These are phyloP conservation scores for Benincasa hispida DNA, from an alignment of 306 rosid genomes.

Conservation along the genomic window DNA sequence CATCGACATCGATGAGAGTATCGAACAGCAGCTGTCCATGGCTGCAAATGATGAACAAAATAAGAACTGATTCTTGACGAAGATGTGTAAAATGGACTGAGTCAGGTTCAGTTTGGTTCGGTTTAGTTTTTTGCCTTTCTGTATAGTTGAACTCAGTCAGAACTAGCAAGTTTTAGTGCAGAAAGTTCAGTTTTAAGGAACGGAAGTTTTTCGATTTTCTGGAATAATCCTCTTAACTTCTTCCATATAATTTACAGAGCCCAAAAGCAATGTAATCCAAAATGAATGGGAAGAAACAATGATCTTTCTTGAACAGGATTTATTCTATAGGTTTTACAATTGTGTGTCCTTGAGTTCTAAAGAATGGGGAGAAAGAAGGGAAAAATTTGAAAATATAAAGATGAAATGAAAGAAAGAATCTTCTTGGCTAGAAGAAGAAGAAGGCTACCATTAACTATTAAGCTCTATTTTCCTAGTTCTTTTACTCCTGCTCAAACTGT, in stretches of 20 bases:
- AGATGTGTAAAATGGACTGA: not conserved
- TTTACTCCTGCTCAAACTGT: constrained; percentile 15
- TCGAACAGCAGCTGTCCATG: not conserved
- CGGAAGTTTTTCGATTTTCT: not conserved
- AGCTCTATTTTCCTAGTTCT: constrained; percentile 16
- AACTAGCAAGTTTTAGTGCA: not conserved
- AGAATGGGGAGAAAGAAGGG: not conserved
- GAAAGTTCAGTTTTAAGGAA: not conserved
- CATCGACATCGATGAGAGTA: constrained; percentile 22
- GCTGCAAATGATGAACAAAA: constrained; percentile 2
- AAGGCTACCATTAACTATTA: not conserved
- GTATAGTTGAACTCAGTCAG: not conserved
- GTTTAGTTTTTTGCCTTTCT: not conserved
- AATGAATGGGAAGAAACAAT: not conserved
- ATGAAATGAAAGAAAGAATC: not conserved
- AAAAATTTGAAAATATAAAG: not conserved
- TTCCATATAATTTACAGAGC: not conserved
- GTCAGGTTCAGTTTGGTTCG: not conserved
- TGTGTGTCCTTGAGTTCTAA: too few relatives aligned
- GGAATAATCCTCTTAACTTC: not conserved
- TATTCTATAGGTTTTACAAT: too few relatives aligned
- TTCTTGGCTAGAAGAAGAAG: not conserved
- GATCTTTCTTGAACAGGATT: too few relatives aligned
- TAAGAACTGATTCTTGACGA: not conserved
- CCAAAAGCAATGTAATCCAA: not conserved